Evolutionary conservation across 176 grass and related monocot species (phyloP).

Genomic region (Eragrostis curvula): DNA sequence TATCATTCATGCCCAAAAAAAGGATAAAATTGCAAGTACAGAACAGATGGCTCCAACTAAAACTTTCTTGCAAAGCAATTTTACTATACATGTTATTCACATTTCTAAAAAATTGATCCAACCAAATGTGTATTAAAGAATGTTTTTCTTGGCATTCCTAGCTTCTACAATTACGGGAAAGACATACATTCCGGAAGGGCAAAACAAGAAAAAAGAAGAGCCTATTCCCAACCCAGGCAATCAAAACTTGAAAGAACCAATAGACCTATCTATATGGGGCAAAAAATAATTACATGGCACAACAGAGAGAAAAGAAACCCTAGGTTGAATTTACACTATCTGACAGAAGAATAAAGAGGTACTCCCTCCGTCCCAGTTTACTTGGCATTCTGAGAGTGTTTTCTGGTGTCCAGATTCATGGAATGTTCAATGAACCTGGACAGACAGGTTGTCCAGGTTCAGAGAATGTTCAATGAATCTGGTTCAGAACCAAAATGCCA

Average conservation of each 20-base stretch:
- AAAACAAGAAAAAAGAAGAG: constrained; percentile 32
- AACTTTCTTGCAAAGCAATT: background rate
- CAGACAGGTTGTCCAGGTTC: too few relatives aligned
- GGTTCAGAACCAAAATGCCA: too few relatives aligned
- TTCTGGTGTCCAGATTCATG: too few relatives aligned
- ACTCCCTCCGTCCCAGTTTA: too few relatives aligned
- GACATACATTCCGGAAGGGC: constrained; percentile 21
- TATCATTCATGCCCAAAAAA: background rate
- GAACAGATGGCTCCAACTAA: background rate
- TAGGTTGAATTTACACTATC: constrained; percentile 47
- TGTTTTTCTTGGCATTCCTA: constrained; percentile 16
- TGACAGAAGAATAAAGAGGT: constrained; percentile 13
- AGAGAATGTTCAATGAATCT: too few relatives aligned
- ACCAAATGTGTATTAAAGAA: constrained; percentile 38
- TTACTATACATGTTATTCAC: constrained; percentile 38
- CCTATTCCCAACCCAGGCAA: constrained; percentile 39
- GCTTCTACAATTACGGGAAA: constrained; percentile 3
- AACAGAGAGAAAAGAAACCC: constrained; percentile 34
- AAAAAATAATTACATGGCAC: constrained; percentile 50
- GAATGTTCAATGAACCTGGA: too few relatives aligned
- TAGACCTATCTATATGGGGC: constrained; percentile 29
- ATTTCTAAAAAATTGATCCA: constrained; percentile 35
- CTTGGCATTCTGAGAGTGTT: too few relatives aligned
- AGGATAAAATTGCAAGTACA: background rate
- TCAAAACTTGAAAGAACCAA: constrained; percentile 27